Evolutionary conservation across 2,329 filamentous ascomycete genomes (phyloP).

Genomic region (Venturia nashicola): DNA sequence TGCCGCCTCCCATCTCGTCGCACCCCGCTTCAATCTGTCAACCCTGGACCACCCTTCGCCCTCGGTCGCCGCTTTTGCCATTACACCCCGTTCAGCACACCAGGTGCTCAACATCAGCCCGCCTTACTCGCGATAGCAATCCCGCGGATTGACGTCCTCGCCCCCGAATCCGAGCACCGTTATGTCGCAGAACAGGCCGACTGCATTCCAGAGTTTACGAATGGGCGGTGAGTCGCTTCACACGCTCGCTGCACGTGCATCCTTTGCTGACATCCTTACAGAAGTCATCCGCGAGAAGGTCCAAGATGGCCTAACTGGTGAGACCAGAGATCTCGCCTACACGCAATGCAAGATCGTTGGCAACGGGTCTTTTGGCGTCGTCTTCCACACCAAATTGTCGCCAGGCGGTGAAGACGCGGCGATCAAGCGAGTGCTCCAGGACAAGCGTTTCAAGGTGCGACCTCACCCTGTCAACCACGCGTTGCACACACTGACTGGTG

Average conservation of each 20-base stretch:
- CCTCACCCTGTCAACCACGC: not conserved
- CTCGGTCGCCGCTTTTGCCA: slow-evolving; percentile 42
- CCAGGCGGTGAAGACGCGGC: slow-evolving; percentile 97
- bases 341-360: slow-evolving; percentile 99
- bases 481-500: not conserved
- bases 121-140: slow-evolving; percentile 28
- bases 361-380: slow-evolving; percentile 96
- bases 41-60: slow-evolving; percentile 20
- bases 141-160: slow-evolving; percentile 3
- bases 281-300: slow-evolving; percentile 98
- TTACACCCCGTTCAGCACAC: slow-evolving; percentile 27
- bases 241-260: not conserved
- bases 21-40: not conserved
- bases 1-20: not conserved
- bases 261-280: slow-evolving; percentile 33
- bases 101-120: slow-evolving; percentile 33
- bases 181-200: slow-evolving; percentile 88
- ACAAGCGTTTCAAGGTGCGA: slow-evolving; percentile 96
- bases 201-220: slow-evolving; percentile 76
- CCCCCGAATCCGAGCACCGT: slow-evolving; percentile 19
- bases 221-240: slow-evolving; percentile 75
- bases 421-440: slow-evolving; percentile 96
- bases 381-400: slow-evolving; percentile 97
- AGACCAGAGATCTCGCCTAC: slow-evolving; percentile 94
- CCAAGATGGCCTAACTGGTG: slow-evolving; percentile 92